These are phyloP conservation scores for Bimuria novae-zelandiae DNA, from an alignment of 2,329 filamentous ascomycete species.

Conservation along the genomic window DNA sequence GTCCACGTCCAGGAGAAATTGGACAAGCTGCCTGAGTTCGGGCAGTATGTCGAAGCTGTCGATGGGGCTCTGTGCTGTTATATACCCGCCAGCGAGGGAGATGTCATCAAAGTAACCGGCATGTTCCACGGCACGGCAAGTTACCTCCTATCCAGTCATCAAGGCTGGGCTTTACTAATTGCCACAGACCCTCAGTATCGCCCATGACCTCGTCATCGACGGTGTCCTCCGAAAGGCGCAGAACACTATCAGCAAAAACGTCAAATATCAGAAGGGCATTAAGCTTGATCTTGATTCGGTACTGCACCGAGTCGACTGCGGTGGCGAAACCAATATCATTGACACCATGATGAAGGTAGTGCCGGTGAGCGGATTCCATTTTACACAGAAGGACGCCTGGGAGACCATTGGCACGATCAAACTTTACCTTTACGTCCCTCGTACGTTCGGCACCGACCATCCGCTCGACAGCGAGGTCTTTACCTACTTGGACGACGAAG, in stretches of 20 bases:
- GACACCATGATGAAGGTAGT: constrained; percentile 92
- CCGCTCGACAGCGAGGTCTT: constrained; percentile 8
- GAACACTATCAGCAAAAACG: constrained; percentile 11
- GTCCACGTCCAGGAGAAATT: constrained; percentile 26
- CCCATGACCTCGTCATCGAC: constrained; percentile 46
- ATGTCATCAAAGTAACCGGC: constrained; percentile 38
- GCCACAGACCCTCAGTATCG: constrained; percentile 26
- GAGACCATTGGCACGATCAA: constrained; percentile 40
- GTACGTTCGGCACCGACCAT: constrained; percentile 24
- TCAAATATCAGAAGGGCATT: constrained; percentile 23
- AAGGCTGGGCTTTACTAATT: neutral
- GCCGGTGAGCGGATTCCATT: constrained; percentile 64
- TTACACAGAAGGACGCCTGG: constrained; percentile 9
- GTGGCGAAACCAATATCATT: constrained; percentile 58
- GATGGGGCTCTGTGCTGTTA: constrained; percentile 43
- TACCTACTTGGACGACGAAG: constrained; percentile 18
- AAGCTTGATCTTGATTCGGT: constrained; percentile 27
- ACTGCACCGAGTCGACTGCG: constrained; percentile 18
- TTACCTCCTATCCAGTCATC: neutral
- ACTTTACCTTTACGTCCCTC: constrained; percentile 33
- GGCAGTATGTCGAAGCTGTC: constrained; percentile 27
- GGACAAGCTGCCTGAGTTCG: constrained; percentile 39
- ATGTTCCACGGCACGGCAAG: constrained; percentile 40
- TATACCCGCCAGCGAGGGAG: constrained; percentile 38
- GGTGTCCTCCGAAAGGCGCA: constrained; percentile 36